Evolutionary conservation across 2,329 filamentous ascomycete species (phyloP).

Genomic region (Rachicladosporium sp.): DNA sequence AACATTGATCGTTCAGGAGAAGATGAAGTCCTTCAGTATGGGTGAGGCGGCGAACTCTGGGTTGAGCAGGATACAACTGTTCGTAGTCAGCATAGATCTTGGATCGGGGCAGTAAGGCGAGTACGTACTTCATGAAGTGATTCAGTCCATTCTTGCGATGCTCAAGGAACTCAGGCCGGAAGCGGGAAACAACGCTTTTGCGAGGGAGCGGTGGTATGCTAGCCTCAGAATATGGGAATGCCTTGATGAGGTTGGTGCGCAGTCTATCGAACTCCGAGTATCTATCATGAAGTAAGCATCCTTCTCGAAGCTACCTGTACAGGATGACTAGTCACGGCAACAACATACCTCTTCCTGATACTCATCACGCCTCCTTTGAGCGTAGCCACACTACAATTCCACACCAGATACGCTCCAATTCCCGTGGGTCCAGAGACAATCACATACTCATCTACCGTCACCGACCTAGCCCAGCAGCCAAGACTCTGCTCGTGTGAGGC

Average conservation of each 20-base stretch:
- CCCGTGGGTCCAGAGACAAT: conserved; percentile 47
- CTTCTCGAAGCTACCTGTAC: too few relatives aligned
- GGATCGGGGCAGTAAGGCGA: conserved; percentile 2
- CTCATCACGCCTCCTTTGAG: conserved; percentile 44
- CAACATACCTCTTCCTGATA: conserved; percentile 38
- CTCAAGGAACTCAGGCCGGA: conserved; percentile 75
- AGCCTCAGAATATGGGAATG: conserved; percentile 72
- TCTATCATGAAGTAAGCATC: conserved; percentile 25
- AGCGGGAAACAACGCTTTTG: conserved; percentile 75
- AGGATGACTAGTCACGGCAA: too few relatives aligned
- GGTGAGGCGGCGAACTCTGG: conserved; percentile 90
- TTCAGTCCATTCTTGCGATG: conserved; percentile 68
- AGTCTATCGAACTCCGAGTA: conserved; percentile 93
- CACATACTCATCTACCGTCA: conserved; percentile 49
- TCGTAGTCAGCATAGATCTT: neutral
- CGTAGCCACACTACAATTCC: conserved; percentile 81
- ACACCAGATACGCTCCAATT: conserved; percentile 86
- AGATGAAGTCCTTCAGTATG: conserved; percentile 81
- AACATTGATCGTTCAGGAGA: conserved; percentile 23
- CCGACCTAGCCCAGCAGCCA: conserved; percentile 50
- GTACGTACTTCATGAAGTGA: conserved; percentile 80
- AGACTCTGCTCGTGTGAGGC: conserved; percentile 44
- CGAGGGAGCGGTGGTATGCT: conserved; percentile 85
- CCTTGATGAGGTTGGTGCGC: conserved; percentile 56
- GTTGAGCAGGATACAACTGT: conserved; percentile 78